A percentile compares a stretch with the other conserved stretches of the same genome.
phyloP scores from a whole-genome alignment of 441 rosid species.

The Brassica hybrid region DNA sequence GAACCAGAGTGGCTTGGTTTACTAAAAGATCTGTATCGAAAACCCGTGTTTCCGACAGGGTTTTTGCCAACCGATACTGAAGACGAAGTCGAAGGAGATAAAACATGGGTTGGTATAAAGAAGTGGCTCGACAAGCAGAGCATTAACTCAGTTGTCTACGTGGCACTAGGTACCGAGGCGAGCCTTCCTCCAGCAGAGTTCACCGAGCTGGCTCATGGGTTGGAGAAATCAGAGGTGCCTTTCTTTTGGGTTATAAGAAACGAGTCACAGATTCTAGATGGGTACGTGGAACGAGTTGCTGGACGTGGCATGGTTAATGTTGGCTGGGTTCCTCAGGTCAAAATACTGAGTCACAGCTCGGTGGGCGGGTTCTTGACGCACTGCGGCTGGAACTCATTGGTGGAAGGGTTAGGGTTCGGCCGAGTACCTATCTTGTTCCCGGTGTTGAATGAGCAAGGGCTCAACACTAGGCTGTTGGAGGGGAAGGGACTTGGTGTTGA shows the following conservation, averaged over 20 bases:
- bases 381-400: constrained; percentile 69
- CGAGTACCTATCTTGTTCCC: constrained; percentile 56
- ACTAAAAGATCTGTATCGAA: constrained; percentile 40
- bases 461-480: constrained; percentile 57
- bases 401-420: constrained; percentile 51
- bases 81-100: background rate
- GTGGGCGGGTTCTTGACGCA: constrained; percentile 76
- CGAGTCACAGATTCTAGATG: constrained; percentile 18
- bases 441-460: constrained; percentile 60
- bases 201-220: constrained; percentile 55
- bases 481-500: constrained; percentile 55
- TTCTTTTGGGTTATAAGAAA: constrained; percentile 67
- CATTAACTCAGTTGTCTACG: constrained; percentile 56
- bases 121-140: constrained; percentile 55
- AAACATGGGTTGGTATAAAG: constrained; percentile 1
- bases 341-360: constrained; percentile 60
- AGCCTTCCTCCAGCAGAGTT: constrained; percentile 47
- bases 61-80: constrained; percentile 51
- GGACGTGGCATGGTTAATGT: constrained; percentile 40
- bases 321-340: constrained; percentile 64
- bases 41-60: constrained; percentile 61
- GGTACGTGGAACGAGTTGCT: constrained; percentile 35
- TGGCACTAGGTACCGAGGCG: constrained; percentile 66
- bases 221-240: constrained; percentile 57
- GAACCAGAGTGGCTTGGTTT: constrained; percentile 68